A percentile compares a stretch with the other conserved stretches of the same genome.
phyloP scores from a whole-genome alignment of 192 early-diverging fungal genomes.

The Physocladia obscura region DNA sequence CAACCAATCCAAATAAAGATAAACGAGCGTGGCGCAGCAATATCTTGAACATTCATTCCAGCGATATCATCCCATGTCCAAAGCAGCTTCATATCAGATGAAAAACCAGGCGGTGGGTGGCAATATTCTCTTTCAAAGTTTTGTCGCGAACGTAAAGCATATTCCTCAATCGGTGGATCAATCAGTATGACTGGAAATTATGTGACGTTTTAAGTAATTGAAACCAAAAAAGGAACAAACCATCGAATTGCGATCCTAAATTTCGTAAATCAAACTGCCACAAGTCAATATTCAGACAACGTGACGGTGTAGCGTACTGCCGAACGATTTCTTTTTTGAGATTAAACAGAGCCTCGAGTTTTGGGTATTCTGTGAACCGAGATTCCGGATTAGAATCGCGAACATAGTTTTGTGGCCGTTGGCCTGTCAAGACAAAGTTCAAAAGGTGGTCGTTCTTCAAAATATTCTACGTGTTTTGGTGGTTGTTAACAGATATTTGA shows the following conservation, averaged over 20 bases:
- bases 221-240: neutral
- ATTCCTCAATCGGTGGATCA: constrained; percentile 61
- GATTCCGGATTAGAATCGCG: constrained; percentile 42
- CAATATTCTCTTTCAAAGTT: neutral
- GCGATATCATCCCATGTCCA: constrained; percentile 58
- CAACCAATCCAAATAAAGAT: constrained; percentile 63
- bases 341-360: constrained; percentile 47
- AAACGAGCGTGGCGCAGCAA: constrained; percentile 61
- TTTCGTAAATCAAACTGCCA: constrained; percentile 46
- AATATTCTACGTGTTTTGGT: no score
- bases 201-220: neutral
- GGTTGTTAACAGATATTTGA: no score
- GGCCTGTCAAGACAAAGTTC: constrained; percentile 52
- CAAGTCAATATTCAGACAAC: constrained; percentile 50
- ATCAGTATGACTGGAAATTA: constrained; percentile 52
- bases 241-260: constrained; percentile 52
- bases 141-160: constrained; percentile 8
- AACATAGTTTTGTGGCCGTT: constrained; percentile 64
- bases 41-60: constrained; percentile 51
- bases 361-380: constrained; percentile 64
- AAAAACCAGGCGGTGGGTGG: neutral
- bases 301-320: constrained; percentile 45
- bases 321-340: constrained; percentile 46
- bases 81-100: constrained; percentile 9
- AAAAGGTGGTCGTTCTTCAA: constrained; percentile 60